phyloP scores from a whole-genome alignment of 1,284 basidiomycete species.

The Ganoderma meredithae region DNA sequence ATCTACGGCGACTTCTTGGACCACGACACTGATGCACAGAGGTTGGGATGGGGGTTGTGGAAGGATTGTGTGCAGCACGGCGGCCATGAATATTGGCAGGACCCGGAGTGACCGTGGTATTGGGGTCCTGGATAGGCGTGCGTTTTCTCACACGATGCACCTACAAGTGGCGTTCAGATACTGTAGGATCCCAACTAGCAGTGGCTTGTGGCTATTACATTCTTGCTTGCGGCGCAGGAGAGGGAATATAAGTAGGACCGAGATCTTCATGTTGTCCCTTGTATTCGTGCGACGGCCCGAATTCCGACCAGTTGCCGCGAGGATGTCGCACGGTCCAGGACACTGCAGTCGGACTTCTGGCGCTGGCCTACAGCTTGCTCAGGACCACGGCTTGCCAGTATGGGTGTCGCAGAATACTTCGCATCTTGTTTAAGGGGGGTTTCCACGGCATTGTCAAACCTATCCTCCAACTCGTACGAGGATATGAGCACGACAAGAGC shows the following conservation, averaged over 20 bases:
- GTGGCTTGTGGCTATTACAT: too few species aligned
- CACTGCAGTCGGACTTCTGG: neutral
- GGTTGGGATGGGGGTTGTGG: neutral
- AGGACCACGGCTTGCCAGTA: neutral
- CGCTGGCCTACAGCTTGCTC: neutral
- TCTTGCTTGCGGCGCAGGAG: too few species aligned
- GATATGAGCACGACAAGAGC: neutral
- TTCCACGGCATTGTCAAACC: neutral
- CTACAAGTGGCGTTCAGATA: too few species aligned
- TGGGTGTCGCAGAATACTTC: neutral
- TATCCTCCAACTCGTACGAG: neutral
- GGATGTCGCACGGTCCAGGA: neutral
- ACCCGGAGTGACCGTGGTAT: neutral
- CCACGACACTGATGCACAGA: neutral
- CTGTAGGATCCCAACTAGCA: too few species aligned
- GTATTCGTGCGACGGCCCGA: neutral
- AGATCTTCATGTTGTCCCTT: neutral
- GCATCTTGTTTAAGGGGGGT: neutral
- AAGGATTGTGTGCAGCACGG: neutral
- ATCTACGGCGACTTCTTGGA: too few species aligned
- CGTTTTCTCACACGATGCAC: neutral
- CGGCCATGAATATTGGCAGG: neutral
- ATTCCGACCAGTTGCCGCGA: slow-evolving; percentile 5
- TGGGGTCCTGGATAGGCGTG: too few species aligned
- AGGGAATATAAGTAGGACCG: too few species aligned